These are phyloP conservation scores for Saccharomyces hybrid DNA, from an alignment of 1,139 yeast species.

Conservation along the genomic window DNA sequence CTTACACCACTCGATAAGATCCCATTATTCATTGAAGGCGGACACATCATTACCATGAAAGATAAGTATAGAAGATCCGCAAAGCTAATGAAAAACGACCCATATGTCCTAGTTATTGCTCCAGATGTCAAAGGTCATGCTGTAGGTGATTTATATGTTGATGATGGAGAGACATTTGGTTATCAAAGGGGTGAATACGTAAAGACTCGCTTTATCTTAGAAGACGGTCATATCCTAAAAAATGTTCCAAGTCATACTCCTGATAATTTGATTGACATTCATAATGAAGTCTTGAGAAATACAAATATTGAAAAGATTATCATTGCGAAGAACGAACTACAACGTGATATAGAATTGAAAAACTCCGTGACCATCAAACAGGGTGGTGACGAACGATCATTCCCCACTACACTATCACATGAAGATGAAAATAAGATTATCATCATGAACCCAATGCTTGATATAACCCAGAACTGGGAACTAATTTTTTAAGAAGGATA, in stretches of 20 bases:
- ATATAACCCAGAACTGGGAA: constrained; percentile 46
- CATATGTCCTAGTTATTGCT: constrained; percentile 69
- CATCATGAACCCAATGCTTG: constrained; percentile 50
- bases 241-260: constrained; percentile 17
- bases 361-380: constrained; percentile 33
- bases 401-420: constrained; percentile 22
- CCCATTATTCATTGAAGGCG: constrained; percentile 74
- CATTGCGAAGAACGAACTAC: constrained; percentile 38
- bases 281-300: constrained; percentile 22
- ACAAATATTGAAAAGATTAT: constrained; percentile 51
- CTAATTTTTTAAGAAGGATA: constrained; percentile 24
- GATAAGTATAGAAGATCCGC: constrained; percentile 76
- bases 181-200: constrained; percentile 38
- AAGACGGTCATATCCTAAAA: constrained; percentile 26
- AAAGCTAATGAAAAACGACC: constrained; percentile 69
- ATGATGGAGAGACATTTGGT: constrained; percentile 72
- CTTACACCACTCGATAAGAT: constrained; percentile 52
- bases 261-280: constrained; percentile 6
- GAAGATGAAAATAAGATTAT: constrained; percentile 24
- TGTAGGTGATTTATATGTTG: constrained; percentile 60
- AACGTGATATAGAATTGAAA: constrained; percentile 8
- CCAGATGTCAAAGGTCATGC: constrained; percentile 47
- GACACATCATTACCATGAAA: constrained; percentile 60
- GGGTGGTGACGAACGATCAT: constrained; percentile 34
- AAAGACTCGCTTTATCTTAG: not conserved